Conservation (phyloP, 345 rosid genomes). For the Bruguiera gymnorhiza region DNA sequence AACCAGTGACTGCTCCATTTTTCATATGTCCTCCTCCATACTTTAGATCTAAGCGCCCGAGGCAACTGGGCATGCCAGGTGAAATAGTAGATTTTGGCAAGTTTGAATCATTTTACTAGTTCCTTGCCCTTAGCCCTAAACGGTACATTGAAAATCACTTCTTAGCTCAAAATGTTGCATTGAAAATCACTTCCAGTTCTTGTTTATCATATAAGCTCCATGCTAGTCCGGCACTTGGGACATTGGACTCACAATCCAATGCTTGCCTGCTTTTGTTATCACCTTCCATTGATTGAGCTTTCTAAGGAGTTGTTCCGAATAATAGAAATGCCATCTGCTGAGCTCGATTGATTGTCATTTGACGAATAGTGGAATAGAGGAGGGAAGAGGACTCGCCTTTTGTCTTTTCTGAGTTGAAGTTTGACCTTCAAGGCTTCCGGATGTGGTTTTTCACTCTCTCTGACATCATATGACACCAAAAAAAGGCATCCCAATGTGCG, state of each 20-base stretch:
- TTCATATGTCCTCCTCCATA: constrained; percentile 92
- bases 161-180: neutral
- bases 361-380: constrained; percentile 4
- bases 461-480: neutral
- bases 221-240: constrained; percentile 1
- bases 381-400: constrained; percentile 11
- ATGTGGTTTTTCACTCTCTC: constrained; percentile 14
- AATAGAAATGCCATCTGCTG: neutral
- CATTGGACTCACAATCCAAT: neutral
- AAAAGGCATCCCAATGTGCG: neutral
- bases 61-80: constrained; percentile 86
- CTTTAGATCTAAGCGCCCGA: constrained; percentile 72
- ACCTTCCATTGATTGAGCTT: neutral
- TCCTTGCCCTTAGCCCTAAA: neutral
- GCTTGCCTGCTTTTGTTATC: constrained; percentile 8
- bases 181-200: neutral
- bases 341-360: constrained; percentile 1
- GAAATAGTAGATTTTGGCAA: constrained; percentile 5
- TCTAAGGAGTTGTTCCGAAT: neutral
- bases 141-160: neutral
- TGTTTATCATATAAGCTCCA: neutral
- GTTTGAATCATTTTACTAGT: neutral
- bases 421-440: constrained; percentile 12
- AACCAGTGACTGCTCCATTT: constrained; percentile 92
- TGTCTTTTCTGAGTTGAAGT: constrained; percentile 10